Conservation (phyloP, 2,329 filamentous ascomycete genomes). For the Scytalidium lignicola region DNA sequence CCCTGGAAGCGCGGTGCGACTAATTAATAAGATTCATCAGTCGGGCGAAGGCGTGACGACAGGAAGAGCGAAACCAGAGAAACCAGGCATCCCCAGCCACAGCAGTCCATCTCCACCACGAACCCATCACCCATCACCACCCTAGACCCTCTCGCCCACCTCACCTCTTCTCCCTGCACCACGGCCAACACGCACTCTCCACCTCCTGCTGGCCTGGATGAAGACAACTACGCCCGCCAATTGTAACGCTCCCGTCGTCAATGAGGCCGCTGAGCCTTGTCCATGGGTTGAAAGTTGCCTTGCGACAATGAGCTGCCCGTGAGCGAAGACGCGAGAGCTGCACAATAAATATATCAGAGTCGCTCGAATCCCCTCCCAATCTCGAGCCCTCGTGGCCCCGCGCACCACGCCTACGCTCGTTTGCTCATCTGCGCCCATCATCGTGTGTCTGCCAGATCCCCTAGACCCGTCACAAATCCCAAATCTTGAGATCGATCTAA, state of each 20-base stretch:
- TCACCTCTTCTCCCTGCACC: slow-evolving; percentile 30
- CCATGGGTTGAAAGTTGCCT: slow-evolving; percentile 3
- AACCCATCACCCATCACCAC: too few relatives aligned
- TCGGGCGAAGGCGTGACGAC: too few relatives aligned
- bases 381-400: neutral
- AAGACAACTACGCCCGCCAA: neutral
- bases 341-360: slow-evolving; percentile 5
- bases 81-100: too few relatives aligned
- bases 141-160: neutral
- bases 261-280: neutral
- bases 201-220: neutral
- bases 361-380: neutral
- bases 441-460: neutral
- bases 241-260: neutral
- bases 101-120: too few relatives aligned
- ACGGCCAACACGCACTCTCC: neutral
- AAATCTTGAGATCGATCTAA: neutral
- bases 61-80: too few relatives aligned
- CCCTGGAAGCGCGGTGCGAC: too few relatives aligned
- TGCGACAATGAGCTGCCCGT: slow-evolving; percentile 23
- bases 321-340: slow-evolving; percentile 11
- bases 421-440: slow-evolving; percentile 2
- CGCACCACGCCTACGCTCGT: neutral
- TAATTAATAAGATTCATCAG: too few relatives aligned
- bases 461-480: slow-evolving; percentile 1